Conservation (phyloP, 495 filamentous ascomycete species). For the Penicillium salamii region DNA sequence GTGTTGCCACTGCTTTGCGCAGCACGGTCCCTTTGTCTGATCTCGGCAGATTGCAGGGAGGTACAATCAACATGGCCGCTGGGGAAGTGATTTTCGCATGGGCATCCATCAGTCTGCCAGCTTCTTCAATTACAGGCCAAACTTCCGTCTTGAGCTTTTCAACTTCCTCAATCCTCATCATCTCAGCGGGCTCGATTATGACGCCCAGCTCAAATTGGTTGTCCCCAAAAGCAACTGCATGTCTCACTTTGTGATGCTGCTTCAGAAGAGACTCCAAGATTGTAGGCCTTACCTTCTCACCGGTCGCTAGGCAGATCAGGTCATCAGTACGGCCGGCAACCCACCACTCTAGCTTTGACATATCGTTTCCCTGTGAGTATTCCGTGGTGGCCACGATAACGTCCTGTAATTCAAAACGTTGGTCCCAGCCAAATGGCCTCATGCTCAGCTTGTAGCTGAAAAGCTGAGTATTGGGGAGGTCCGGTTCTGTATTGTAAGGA, state of each 20-base stretch:
- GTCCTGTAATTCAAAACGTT: slow-evolving; percentile 30
- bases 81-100: slow-evolving; percentile 28
- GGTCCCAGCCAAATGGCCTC: slow-evolving; percentile 22
- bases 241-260: slow-evolving; percentile 12
- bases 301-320: slow-evolving; percentile 35
- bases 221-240: slow-evolving; percentile 19
- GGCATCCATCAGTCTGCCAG: slow-evolving; percentile 22
- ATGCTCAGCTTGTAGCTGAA: slow-evolving; percentile 14
- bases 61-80: slow-evolving; percentile 19
- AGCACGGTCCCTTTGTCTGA: slow-evolving; percentile 38
- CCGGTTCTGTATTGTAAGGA: neutral
- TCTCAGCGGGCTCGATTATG: neutral
- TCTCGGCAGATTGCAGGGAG: slow-evolving; percentile 19
- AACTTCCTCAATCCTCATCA: neutral
- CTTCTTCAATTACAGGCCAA: slow-evolving; percentile 25
- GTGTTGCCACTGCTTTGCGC: slow-evolving; percentile 20
- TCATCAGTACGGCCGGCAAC: slow-evolving; percentile 34
- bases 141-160: slow-evolving; percentile 18
- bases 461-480: neutral
- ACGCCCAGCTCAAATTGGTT: neutral
- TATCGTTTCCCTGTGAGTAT: slow-evolving; percentile 8
- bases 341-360: slow-evolving; percentile 15
- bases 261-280: slow-evolving; percentile 27
- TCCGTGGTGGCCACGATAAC: slow-evolving; percentile 8
- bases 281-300: slow-evolving; percentile 35